Conservation (phyloP, 2,329 filamentous ascomycete species). For the Monosporascus sp. region DNA sequence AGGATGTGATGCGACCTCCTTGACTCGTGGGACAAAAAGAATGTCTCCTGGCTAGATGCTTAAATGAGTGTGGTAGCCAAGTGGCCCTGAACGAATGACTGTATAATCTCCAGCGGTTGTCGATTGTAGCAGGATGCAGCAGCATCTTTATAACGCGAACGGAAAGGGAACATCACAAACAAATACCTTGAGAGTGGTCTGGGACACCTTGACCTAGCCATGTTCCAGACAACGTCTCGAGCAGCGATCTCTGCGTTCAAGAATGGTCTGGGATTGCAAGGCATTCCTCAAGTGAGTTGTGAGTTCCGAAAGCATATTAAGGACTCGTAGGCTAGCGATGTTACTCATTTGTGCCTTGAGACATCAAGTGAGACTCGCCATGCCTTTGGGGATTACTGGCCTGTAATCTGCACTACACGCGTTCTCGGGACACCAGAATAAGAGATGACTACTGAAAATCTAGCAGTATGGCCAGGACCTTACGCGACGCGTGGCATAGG, state of each 20-base stretch:
- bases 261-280: conserved; percentile 23
- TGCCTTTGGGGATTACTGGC: conserved; percentile 1
- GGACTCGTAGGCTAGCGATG: neutral
- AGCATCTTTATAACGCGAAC: conserved; percentile 24
- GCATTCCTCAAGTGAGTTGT: conserved; percentile 20
- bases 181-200: conserved; percentile 15
- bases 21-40: conserved; percentile 3
- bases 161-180: conserved; percentile 18
- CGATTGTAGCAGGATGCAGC: conserved; percentile 4
- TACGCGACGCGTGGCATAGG: too few relatives aligned
- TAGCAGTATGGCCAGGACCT: too few relatives aligned
- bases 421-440: neutral
- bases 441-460: neutral
- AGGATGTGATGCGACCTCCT: conserved; percentile 2
- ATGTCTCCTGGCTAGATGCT: conserved; percentile 2
- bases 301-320: neutral
- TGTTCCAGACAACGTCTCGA: neutral
- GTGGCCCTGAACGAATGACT: conserved; percentile 22
- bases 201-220: conserved; percentile 5
- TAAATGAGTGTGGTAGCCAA: conserved; percentile 22
- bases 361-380: conserved; percentile 13
- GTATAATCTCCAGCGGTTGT: conserved; percentile 10
- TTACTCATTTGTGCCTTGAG: conserved; percentile 1
- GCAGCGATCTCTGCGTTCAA: conserved; percentile 2
- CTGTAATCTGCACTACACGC: neutral